Conservation (phyloP, 1,284 basidiomycete genomes). For the Tilletia walkeri region DNA sequence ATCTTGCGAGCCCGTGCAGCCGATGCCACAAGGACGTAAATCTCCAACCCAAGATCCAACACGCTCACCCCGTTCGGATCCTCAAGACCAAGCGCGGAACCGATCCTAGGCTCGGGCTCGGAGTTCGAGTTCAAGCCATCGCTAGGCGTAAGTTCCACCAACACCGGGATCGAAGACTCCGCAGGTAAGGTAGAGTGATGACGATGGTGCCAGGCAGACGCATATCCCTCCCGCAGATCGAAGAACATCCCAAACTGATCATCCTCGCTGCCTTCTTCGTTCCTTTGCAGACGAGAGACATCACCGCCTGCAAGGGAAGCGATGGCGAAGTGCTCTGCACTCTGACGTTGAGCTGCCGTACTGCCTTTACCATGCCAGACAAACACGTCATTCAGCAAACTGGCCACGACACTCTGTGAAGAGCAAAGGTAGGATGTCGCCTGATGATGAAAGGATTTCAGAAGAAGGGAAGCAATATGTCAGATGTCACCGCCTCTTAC, state of each 20-base stretch:
- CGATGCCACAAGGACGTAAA: conserved; percentile 22
- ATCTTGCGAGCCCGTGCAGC: conserved; percentile 1
- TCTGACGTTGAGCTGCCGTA: conserved; percentile 28
- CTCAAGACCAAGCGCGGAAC: not conserved
- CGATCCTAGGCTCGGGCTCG: no score
- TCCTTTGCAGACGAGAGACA: conserved; percentile 20
- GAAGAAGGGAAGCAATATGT: no score
- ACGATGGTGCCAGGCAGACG: conserved; percentile 33
- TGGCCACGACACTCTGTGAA: conserved; percentile 36
- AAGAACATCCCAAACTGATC: conserved; percentile 42
- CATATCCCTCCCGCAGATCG: conserved; percentile 32
- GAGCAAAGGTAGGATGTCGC: conserved; percentile 44
- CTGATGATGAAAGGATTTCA: conserved; percentile 5
- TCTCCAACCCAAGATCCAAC: conserved; percentile 20
- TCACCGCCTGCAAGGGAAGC: conserved; percentile 30
- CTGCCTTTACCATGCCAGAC: conserved; percentile 49
- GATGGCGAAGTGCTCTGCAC: conserved; percentile 35
- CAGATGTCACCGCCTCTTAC: no score
- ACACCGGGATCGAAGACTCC: conserved; percentile 12
- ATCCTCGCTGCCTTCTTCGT: conserved; percentile 44
- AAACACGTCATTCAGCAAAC: conserved; percentile 31
- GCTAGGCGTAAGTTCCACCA: not conserved
- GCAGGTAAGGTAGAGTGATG: conserved; percentile 6
- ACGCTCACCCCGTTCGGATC: conserved; percentile 10
- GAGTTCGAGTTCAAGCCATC: not conserved